phyloP scores from a whole-genome alignment of 805 yeast genomes.

The Blastobotrys peoriensis region DNA sequence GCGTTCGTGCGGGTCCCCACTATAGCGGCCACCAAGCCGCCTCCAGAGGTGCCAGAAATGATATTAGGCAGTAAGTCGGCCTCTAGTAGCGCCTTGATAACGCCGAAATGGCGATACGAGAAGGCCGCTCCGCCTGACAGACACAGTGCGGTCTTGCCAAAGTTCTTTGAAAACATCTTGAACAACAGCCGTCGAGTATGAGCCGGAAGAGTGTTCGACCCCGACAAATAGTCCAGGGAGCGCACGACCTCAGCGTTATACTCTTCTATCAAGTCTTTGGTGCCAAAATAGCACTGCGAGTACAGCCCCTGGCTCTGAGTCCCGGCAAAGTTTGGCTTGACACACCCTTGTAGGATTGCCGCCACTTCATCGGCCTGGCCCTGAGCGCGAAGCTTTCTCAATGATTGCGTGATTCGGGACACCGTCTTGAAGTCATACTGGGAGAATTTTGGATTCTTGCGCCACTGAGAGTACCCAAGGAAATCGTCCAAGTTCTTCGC shows the following conservation, averaged over 20 bases:
- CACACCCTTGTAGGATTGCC: constrained; percentile 55
- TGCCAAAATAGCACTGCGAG: constrained; percentile 70
- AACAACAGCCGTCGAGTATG: constrained; percentile 48
- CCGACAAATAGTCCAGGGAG: constrained; percentile 41
- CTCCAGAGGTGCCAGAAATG: constrained; percentile 75
- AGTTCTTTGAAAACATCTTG: constrained; percentile 52
- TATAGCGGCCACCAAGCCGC: constrained; percentile 70
- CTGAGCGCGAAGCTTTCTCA: constrained; percentile 34
- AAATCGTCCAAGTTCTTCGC: constrained; percentile 54
- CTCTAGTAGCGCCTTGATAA: constrained; percentile 64
- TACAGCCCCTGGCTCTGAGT: constrained; percentile 65
- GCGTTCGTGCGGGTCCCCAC: constrained; percentile 64
- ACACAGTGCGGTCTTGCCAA: constrained; percentile 67
- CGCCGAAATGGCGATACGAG: constrained; percentile 72
- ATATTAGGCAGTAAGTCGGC: constrained; percentile 60
- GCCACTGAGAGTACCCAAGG: constrained; percentile 61
- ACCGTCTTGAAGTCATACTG: constrained; percentile 65
- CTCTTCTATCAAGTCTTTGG: constrained; percentile 52
- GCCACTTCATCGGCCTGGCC: constrained; percentile 42
- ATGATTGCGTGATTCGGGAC: constrained; percentile 39
- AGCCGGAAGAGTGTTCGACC: constrained; percentile 33
- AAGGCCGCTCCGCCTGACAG: constrained; percentile 78
- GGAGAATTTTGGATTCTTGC: constrained; percentile 50
- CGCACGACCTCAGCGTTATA: constrained; percentile 49
- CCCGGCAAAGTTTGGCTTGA: constrained; percentile 72